A percentile compares a stretch with the other conserved stretches of the same genome.
Conservation (phyloP, 139 green algal species). For the Penium margaritaceum region DNA sequence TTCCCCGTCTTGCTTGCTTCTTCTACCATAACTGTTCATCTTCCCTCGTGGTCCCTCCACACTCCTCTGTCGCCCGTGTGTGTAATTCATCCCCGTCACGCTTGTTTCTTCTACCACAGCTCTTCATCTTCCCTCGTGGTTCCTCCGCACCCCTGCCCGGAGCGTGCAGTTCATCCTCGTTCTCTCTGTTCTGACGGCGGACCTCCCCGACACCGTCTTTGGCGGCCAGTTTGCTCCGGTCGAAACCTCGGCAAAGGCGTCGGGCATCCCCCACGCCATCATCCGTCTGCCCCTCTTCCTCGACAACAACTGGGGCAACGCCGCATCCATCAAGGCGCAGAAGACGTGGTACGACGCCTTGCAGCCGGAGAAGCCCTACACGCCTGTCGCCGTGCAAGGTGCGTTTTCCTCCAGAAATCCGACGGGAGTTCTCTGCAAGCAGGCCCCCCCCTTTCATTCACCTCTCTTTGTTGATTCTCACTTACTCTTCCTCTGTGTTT, state of each 20-base stretch:
- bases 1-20: no score
- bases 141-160: no score
- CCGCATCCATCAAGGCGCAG: conserved; percentile 4
- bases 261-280: background rate
- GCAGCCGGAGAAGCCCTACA: conserved; percentile 1
- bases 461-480: background rate
- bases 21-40: no score
- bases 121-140: no score
- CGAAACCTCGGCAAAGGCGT: background rate
- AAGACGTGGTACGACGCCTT: background rate
- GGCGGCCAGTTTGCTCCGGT: conserved; percentile 3
- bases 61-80: no score
- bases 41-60: no score
- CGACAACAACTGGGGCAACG: conserved; percentile 1
- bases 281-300: conserved; percentile 8
- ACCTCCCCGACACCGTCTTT: background rate
- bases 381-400: background rate
- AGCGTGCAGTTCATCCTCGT: conserved; percentile 3
- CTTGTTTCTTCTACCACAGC: no score
- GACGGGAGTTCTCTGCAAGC: background rate
- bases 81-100: no score
- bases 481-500: background rate
- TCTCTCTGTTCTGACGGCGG: background rate
- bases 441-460: background rate
- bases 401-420: background rate